Conservation (phyloP, 75 land plant species). For the Picea sitchensis region DNA sequence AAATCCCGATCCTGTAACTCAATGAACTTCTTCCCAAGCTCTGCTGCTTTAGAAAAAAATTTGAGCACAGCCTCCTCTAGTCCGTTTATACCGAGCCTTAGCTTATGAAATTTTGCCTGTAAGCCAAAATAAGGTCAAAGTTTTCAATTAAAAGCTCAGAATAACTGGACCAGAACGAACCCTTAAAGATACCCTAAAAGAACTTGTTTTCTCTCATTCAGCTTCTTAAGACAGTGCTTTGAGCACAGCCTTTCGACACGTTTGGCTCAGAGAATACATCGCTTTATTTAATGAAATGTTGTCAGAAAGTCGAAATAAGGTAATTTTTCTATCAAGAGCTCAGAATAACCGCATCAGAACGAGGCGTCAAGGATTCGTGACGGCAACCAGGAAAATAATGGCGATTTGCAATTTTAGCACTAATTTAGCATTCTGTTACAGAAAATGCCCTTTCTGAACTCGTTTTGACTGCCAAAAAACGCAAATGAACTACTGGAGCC, state of each 20-base stretch:
- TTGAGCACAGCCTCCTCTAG: background rate
- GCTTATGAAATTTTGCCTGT: background rate
- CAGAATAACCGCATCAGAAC: background rate
- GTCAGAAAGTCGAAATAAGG: background rate
- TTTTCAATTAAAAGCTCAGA: background rate
- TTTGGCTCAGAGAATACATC: no score
- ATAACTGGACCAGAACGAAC: background rate
- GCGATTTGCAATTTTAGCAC: background rate
- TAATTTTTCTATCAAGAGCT: background rate
- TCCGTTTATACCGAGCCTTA: background rate
- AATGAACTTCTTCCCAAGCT: background rate
- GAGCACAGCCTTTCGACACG: no score
- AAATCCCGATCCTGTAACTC: no score
- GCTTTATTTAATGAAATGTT: background rate
- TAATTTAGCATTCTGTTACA: background rate
- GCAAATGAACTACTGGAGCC: background rate
- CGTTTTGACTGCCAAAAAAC: background rate
- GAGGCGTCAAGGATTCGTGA: background rate
- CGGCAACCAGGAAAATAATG: background rate
- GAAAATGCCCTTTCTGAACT: background rate
- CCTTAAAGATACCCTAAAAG: background rate
- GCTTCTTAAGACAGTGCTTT: no score
- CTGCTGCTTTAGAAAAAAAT: background rate
- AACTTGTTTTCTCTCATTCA: no score
- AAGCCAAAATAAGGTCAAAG: background rate